These are phyloP conservation scores for Elongisporangium anandrum DNA, from an alignment of 352 stramenopile genomes.

Conservation along the genomic window DNA sequence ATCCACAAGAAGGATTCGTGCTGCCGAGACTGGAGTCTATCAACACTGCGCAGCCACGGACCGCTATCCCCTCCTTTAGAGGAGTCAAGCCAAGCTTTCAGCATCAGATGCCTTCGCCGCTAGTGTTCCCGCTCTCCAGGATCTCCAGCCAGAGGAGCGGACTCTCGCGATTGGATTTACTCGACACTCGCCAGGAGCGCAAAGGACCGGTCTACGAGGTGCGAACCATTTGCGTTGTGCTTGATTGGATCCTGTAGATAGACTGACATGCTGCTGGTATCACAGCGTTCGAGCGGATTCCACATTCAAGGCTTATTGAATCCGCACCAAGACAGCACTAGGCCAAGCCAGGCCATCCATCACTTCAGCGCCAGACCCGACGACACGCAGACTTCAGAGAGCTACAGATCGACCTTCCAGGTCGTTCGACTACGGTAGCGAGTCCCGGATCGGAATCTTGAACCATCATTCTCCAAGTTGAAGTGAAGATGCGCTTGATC, in stretches of 20 bases:
- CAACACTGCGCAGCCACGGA: not conserved
- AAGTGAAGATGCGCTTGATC: no score
- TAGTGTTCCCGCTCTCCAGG: not conserved
- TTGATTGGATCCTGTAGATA: no score
- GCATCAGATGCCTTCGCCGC: not conserved
- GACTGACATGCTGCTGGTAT: not conserved
- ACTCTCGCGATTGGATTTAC: no score
- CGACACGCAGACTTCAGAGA: not conserved
- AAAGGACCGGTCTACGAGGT: not conserved
- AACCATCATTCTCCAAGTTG: no score
- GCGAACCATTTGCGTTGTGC: no score
- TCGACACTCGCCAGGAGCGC: no score
- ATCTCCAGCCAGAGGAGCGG: not conserved
- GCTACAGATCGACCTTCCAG: not conserved
- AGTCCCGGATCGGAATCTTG: no score
- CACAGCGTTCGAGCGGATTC: not conserved
- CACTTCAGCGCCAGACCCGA: no score
- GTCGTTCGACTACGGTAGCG: not conserved
- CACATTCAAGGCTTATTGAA: not conserved
- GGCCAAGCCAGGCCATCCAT: no score
- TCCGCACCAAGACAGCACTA: not conserved
- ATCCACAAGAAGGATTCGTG: not conserved
- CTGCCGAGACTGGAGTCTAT: not conserved
- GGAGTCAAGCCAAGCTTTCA: no score
- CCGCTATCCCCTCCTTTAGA: no score